A percentile compares a stretch with the other conserved stretches of the same genome.
phyloP scores from a whole-genome alignment of 1,284 basidiomycete genomes.

The Heterobasidion annosum region DNA sequence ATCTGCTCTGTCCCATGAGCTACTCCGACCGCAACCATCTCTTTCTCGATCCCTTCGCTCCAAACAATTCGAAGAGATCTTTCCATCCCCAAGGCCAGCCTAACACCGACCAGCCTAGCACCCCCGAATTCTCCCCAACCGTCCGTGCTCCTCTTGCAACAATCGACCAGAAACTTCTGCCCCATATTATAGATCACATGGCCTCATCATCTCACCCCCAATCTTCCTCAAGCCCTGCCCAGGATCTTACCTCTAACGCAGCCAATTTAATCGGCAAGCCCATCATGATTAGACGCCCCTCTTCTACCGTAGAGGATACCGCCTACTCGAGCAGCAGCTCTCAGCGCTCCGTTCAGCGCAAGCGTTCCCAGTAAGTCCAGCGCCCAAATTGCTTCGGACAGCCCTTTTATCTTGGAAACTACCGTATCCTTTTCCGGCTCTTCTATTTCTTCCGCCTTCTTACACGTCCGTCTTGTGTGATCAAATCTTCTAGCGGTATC shows the following conservation, averaged over 20 bases:
- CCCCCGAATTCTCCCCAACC: conserved; percentile 5
- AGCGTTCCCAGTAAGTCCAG: conserved; percentile 9
- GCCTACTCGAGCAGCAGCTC: neutral
- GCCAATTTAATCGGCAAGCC: conserved; percentile 7
- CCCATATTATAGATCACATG: conserved; percentile 1
- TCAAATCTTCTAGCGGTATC: neutral
- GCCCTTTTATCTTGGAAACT: neutral
- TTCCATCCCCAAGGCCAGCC: conserved; percentile 2
- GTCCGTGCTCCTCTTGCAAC: conserved; percentile 11
- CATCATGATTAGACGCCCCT: conserved; percentile 7
- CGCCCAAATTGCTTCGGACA: neutral
- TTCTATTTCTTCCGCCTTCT: neutral
- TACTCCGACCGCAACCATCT: conserved; percentile 5
- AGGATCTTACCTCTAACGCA: conserved; percentile 1
- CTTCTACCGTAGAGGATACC: conserved; percentile 8
- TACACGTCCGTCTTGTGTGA: neutral
- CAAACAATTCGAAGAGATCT: neutral
- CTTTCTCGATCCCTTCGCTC: neutral
- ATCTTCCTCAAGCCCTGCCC: neutral
- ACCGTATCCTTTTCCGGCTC: neutral
- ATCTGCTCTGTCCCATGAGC: neutral
- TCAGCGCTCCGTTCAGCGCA: conserved; percentile 7
- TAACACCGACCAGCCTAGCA: neutral
- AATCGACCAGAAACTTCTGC: conserved; percentile 9
- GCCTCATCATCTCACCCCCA: conserved; percentile 1